A percentile compares a stretch with the other conserved stretches of the same genome.
These are phyloP conservation scores for Graphium sp. DNA, from an alignment of 2,329 filamentous ascomycete genomes.

Conservation along the genomic window DNA sequence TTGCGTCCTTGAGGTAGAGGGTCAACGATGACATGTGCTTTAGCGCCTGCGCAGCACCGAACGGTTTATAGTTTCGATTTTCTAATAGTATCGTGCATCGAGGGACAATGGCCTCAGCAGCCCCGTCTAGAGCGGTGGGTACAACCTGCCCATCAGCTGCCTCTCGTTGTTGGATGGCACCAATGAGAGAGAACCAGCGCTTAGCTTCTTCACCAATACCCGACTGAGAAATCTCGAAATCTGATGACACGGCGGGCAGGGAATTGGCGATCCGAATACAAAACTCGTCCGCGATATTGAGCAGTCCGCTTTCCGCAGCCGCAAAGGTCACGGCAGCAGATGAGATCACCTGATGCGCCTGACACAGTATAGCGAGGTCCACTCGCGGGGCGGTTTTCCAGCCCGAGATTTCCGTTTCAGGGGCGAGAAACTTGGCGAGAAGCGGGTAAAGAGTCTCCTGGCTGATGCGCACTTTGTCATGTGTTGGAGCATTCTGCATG, in stretches of 20 bases:
- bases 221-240: slow-evolving; percentile 57
- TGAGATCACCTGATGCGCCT: no score
- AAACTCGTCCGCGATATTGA: slow-evolving; percentile 30
- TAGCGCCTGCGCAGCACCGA: slow-evolving; percentile 32
- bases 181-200: slow-evolving; percentile 48
- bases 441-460: slow-evolving; percentile 34
- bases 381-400: slow-evolving; percentile 12
- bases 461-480: slow-evolving; percentile 27
- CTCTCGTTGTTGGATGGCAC: slow-evolving; percentile 22
- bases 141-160: slow-evolving; percentile 6
- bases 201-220: slow-evolving; percentile 47
- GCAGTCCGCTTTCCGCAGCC: slow-evolving; percentile 13
- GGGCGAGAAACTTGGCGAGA: slow-evolving; percentile 34
- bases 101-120: slow-evolving; percentile 8
- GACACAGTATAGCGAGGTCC: no score
- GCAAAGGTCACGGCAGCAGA: slow-evolving; percentile 6
- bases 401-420: slow-evolving; percentile 19
- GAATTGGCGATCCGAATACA: slow-evolving; percentile 54
- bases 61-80: slow-evolving; percentile 38
- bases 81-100: slow-evolving; percentile 22
- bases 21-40: slow-evolving; percentile 5
- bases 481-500: slow-evolving; percentile 22
- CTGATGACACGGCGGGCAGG: slow-evolving; percentile 65
- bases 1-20: slow-evolving; percentile 1
- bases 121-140: slow-evolving; percentile 15